A percentile compares a stretch with the other conserved stretches of the same genome.
phyloP scores from a whole-genome alignment of 176 grass and related monocot genomes.

The Bromus sterilis region DNA sequence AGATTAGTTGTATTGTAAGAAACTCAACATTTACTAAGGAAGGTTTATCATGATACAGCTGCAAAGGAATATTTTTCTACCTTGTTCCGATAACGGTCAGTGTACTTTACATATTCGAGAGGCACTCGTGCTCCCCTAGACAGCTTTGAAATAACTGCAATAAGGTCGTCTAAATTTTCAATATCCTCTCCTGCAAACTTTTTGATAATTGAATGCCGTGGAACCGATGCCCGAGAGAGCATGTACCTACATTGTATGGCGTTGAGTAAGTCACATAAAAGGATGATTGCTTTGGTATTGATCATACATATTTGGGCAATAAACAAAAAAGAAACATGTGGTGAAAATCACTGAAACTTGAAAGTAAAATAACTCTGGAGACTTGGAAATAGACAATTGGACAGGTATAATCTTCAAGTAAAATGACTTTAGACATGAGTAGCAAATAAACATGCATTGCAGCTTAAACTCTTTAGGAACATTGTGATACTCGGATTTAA shows the following conservation, averaged over 20 bases:
- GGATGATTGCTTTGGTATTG: neutral
- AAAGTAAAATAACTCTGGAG: neutral
- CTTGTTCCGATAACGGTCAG: slow-evolving; percentile 92
- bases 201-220: slow-evolving; percentile 97
- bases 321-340: slow-evolving; percentile 2
- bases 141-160: slow-evolving; percentile 74
- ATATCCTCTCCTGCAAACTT: slow-evolving; percentile 90
- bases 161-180: slow-evolving; percentile 66
- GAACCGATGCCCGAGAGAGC: slow-evolving; percentile 90
- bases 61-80: slow-evolving; percentile 24
- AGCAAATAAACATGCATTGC: neutral
- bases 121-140: slow-evolving; percentile 88
- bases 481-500: neutral
- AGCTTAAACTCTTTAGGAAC: neutral
- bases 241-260: slow-evolving; percentile 70
- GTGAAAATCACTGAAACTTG: slow-evolving; percentile 1
- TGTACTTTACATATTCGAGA: slow-evolving; percentile 92
- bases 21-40: neutral
- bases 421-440: neutral
- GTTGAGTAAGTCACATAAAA: slow-evolving; percentile 31
- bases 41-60: neutral
- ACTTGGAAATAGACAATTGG: neutral
- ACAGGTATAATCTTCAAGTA: neutral
- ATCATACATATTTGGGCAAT: slow-evolving; percentile 6
- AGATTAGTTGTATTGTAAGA: slow-evolving; percentile 1